Evolutionary conservation across 1,284 basidiomycete species (phyloP).

Genomic region (Omphalotus olearius): DNA sequence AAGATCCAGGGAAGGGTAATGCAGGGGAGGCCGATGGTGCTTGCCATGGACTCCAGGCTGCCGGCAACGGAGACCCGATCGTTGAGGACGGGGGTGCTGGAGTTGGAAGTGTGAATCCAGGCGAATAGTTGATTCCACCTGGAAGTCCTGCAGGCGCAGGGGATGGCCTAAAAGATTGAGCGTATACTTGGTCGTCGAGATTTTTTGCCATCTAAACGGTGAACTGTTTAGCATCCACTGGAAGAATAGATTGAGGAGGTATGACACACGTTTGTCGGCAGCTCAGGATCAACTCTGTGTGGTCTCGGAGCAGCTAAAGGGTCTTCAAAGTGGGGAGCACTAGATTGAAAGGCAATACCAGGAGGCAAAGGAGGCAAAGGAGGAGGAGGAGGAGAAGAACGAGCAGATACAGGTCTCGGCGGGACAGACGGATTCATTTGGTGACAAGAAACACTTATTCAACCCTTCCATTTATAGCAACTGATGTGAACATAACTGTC

Average conservation of each 20-base stretch:
- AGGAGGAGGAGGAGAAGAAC: background rate
- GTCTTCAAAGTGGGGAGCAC: slow-evolving; percentile 46
- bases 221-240: background rate
- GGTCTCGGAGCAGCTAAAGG: slow-evolving; percentile 69
- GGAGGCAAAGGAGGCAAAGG: slow-evolving; percentile 34
- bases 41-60: slow-evolving; percentile 11
- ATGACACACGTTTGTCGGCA: slow-evolving; percentile 57
- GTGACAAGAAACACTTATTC: no score
- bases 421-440: no score
- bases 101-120: slow-evolving; percentile 22
- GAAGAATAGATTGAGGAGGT: background rate
- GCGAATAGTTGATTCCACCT: slow-evolving; percentile 18
- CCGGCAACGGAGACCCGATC: background rate
- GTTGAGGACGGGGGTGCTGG: background rate
- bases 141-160: background rate
- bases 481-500: no score
- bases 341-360: background rate
- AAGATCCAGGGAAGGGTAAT: slow-evolving; percentile 18
- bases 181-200: slow-evolving; percentile 43
- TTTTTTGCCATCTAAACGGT: slow-evolving; percentile 57
- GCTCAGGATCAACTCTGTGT: slow-evolving; percentile 53
- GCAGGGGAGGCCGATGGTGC: slow-evolving; percentile 13
- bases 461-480: no score
- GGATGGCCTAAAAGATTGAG: slow-evolving; percentile 9
- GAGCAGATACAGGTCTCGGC: no score